Conservation (phyloP, 495 filamentous ascomycete species). For the Geopyxis carbonaria region DNA sequence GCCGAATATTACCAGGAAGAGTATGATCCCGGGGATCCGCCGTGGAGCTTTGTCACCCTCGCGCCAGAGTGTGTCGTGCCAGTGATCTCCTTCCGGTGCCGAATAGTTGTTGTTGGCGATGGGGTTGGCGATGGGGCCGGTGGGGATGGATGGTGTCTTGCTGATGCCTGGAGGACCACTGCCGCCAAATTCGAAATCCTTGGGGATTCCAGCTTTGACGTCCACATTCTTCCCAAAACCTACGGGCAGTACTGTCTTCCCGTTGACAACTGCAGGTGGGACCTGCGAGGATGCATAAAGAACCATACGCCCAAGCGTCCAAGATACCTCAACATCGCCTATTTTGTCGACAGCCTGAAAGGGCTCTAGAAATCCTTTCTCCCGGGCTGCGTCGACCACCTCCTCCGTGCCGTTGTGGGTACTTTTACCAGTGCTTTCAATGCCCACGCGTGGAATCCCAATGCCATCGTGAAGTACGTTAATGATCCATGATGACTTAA, state of each 20-base stretch:
- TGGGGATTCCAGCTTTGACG: slow-evolving; percentile 33
- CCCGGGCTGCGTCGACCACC: slow-evolving; percentile 41
- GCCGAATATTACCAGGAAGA: slow-evolving; percentile 59
- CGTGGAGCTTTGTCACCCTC: slow-evolving; percentile 40
- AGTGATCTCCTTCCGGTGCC: slow-evolving; percentile 31
- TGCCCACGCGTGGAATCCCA: slow-evolving; percentile 72
- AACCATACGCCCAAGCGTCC: slow-evolving; percentile 96
- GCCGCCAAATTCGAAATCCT: slow-evolving; percentile 51
- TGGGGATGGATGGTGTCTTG: background rate
- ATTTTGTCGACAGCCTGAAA: slow-evolving; percentile 94
- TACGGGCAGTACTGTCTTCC: slow-evolving; percentile 42
- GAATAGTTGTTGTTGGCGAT: background rate
- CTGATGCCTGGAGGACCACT: background rate
- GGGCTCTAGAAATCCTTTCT: slow-evolving; percentile 67
- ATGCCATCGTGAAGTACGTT: slow-evolving; percentile 93
- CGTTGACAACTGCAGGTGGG: slow-evolving; percentile 39
- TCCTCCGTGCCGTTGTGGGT: slow-evolving; percentile 61
- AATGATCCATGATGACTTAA: slow-evolving; percentile 95
- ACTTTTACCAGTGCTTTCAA: slow-evolving; percentile 41
- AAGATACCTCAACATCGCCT: slow-evolving; percentile 82
- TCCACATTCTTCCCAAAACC: slow-evolving; percentile 70
- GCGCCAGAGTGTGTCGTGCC: slow-evolving; percentile 55
- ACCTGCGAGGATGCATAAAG: slow-evolving; percentile 86
- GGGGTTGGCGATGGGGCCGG: no score
- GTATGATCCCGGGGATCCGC: slow-evolving; percentile 52